Evolutionary conservation across 1,284 basidiomycete genomes (phyloP), one percentile per base, ranked within the genome.

Genomic region (Rhodotorula glutinis): DNA sequence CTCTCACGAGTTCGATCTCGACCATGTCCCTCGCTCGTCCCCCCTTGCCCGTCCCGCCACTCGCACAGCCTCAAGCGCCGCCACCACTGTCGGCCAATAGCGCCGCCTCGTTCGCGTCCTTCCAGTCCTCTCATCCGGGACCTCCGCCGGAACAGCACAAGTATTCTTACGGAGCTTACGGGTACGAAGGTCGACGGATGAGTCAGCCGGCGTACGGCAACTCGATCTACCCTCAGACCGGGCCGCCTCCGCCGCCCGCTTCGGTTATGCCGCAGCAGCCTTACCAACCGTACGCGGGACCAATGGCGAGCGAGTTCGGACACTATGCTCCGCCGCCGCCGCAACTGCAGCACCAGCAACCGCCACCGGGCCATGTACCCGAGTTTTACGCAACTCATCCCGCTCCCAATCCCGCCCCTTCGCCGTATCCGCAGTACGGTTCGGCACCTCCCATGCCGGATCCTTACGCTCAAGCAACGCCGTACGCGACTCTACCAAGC

Each of bases 1-100:
- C 71, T 4, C 60, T 73, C 44, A 59, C 66, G 1, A 54, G 56
- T 27, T 70, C 71, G 2, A 56, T 73, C 47, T 70, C 69, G 21
- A 44, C 58, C 29, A 54, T 73, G n/a, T 52, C 60, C 8, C 19
- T 68, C 7, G 59, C 56, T 3, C 57, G 62, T 3, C 62, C 62
- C 10, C 62, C 71, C 17, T 65, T 72, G 1, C 71, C 71, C 1
- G 56, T 59, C 14, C 66, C 70, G 3, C 70, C 67, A 5, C 30
- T 49, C 8, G 9, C 46, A 1, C 19, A 52, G 2, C 25, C 55
- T 9, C 29, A 16, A 44, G 17, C 14, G 17, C 43, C 43, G 43
- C 43, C 43, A 43, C 27, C n/a, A 2, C 21, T 58, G 1, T 25
- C 46, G 5, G 43, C 33, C 14, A 43, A 40, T 13, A 29, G 53